A percentile compares a stretch with the other conserved stretches of the same genome.
Evolutionary conservation across 202 grass and related monocot genomes (phyloP).

Genomic region (Zoysia matrella): DNA sequence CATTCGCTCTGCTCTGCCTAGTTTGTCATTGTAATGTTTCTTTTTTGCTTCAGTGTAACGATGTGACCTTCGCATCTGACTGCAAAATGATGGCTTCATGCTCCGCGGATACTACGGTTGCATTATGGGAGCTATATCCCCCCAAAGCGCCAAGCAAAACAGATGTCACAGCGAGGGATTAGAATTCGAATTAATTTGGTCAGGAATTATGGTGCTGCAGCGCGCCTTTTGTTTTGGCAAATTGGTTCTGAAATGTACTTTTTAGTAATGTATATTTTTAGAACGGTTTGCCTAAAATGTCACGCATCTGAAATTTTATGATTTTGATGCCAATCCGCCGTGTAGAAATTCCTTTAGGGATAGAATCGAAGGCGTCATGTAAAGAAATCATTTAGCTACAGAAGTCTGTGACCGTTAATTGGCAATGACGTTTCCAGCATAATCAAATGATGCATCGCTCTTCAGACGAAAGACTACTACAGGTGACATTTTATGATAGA

Average conservation of each 20-base stretch:
- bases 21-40: not conserved
- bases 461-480: too few species aligned
- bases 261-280: too few species aligned
- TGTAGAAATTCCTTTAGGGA: not conserved
- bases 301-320: not conserved
- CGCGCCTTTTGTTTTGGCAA: not conserved
- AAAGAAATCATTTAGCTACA: too few species aligned
- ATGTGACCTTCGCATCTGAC: slow-evolving; percentile 74
- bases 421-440: too few species aligned
- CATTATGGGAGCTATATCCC: slow-evolving; percentile 87
- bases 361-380: not conserved
- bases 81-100: slow-evolving; percentile 89
- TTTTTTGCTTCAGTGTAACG: slow-evolving; percentile 67
- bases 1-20: not conserved
- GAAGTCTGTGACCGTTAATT: too few species aligned
- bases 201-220: not conserved
- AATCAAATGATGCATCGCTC: too few species aligned
- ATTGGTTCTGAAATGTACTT: not conserved
- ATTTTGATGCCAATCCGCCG: not conserved
- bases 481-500: too few species aligned
- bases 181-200: not conserved
- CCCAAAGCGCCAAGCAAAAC: slow-evolving; percentile 40
- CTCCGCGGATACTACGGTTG: slow-evolving; percentile 71
- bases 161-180: not conserved
- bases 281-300: not conserved